Evolutionary conservation across 2,329 filamentous ascomycete species (phyloP).

Genomic region (Aspergillus tanneri): DNA sequence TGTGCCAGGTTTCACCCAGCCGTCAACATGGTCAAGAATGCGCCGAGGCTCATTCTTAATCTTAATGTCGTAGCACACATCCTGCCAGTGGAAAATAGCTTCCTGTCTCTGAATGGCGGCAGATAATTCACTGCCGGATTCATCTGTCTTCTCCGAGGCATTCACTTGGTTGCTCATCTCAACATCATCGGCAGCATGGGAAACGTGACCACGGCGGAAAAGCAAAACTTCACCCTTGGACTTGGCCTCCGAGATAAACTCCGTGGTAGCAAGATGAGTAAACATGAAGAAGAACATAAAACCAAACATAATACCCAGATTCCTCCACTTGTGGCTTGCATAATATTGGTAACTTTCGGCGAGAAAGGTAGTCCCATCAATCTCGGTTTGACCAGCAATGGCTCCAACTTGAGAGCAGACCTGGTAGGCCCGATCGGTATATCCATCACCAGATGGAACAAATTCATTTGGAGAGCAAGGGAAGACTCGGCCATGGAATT

Average conservation of each 20-base stretch:
- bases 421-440: conserved; percentile 37
- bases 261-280: conserved; percentile 62
- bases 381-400: conserved; percentile 50
- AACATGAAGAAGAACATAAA: conserved; percentile 61
- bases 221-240: conserved; percentile 75
- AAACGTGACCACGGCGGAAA: conserved; percentile 67
- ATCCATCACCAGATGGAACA: conserved; percentile 47
- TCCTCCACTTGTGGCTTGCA: conserved; percentile 61
- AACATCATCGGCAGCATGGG: conserved; percentile 36
- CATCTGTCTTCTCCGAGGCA: conserved; percentile 35
- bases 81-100: conserved; percentile 80
- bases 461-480: conserved; percentile 39
- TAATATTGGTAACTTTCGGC: conserved; percentile 57
- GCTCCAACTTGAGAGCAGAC: conserved; percentile 63
- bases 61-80: conserved; percentile 78
- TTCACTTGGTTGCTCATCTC: conserved; percentile 27
- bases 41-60: conserved; percentile 74
- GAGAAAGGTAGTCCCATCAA: conserved; percentile 58
- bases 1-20: conserved; percentile 91
- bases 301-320: conserved; percentile 66
- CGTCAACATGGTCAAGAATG: conserved; percentile 81
- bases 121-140: conserved; percentile 22
- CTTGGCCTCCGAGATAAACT: conserved; percentile 62
- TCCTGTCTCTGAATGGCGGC: conserved; percentile 62
- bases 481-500: conserved; percentile 69